Percentiles rank a stretch among this genome's conserved stretches.
phyloP scores from a whole-genome alignment of 179 eudicot species.

The Spinacia oleracea region DNA sequence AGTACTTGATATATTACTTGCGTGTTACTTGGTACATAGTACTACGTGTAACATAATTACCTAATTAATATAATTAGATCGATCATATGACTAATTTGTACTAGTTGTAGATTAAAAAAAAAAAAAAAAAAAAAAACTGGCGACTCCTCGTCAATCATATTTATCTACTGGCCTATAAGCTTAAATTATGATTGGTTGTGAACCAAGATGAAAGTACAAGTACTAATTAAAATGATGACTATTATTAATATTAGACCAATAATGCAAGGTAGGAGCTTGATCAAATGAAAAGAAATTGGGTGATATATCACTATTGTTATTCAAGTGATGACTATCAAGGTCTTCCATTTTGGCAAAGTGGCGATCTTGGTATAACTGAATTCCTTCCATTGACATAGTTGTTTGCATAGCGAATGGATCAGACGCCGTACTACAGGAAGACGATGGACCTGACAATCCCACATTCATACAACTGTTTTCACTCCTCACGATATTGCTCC shows the following conservation, averaged over 20 bases:
- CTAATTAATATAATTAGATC: too few relatives aligned
- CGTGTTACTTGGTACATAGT: too few relatives aligned
- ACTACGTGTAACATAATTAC: too few relatives aligned
- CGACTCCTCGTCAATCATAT: too few relatives aligned
- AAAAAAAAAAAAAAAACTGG: too few relatives aligned
- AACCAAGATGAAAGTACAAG: background rate
- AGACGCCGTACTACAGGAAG: constrained; percentile 16
- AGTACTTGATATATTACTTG: too few relatives aligned
- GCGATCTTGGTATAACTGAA: constrained; percentile 25
- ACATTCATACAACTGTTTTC: constrained; percentile 11
- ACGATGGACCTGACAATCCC: constrained; percentile 10
- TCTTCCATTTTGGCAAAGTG: constrained; percentile 28
- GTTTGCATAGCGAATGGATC: constrained; percentile 26
- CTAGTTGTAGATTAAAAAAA: too few relatives aligned
- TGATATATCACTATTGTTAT: constrained; percentile 27
- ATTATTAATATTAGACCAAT: constrained; percentile 12
- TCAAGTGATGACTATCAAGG: constrained; percentile 28
- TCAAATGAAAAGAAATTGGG: constrained; percentile 47
- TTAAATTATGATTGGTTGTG: too few relatives aligned
- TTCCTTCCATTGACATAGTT: constrained; percentile 6
- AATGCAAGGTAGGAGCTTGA: constrained; percentile 45
- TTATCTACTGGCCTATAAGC: background rate
- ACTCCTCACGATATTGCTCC: background rate
- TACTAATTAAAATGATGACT: constrained; percentile 4
- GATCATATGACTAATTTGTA: too few relatives aligned